Conservation (phyloP, 306 rosid genomes). For the Acmispon strigosus region DNA sequence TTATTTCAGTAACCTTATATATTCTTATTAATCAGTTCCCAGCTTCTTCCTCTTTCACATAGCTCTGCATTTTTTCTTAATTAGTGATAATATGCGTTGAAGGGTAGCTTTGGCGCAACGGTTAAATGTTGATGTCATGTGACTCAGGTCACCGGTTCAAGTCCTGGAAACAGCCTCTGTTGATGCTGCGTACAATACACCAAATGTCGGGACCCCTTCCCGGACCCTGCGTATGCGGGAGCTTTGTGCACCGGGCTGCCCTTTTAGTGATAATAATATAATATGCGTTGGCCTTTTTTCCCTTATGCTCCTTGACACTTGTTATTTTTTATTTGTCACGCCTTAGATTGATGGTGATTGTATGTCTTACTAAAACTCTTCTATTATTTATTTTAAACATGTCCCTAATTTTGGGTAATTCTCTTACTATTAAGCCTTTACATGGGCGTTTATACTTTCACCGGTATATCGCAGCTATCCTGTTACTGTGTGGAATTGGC, state of each 20-base stretch:
- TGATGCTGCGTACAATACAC: no score
- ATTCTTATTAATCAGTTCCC: background rate
- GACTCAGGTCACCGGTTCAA: no score
- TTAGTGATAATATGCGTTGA: background rate
- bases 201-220: no score
- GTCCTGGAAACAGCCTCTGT: no score
- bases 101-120: no score
- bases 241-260: no score
- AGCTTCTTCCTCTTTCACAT: background rate
- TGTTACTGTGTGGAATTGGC: background rate
- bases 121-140: no score
- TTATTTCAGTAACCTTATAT: background rate
- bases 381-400: background rate
- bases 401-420: background rate
- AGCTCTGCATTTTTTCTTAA: background rate
- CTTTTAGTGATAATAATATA: no score
- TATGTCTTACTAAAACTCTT: background rate
- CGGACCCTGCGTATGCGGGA: no score
- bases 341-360: background rate
- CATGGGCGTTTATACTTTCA: background rate
- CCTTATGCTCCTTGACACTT: background rate
- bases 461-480: background rate
- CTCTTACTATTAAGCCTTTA: background rate
- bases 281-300: background rate
- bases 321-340: background rate